Percentiles rank a stretch among this genome's conserved stretches.
Conservation (phyloP, 768 basidiomycete genomes). For the Tylopilus rubrobrunneus region DNA sequence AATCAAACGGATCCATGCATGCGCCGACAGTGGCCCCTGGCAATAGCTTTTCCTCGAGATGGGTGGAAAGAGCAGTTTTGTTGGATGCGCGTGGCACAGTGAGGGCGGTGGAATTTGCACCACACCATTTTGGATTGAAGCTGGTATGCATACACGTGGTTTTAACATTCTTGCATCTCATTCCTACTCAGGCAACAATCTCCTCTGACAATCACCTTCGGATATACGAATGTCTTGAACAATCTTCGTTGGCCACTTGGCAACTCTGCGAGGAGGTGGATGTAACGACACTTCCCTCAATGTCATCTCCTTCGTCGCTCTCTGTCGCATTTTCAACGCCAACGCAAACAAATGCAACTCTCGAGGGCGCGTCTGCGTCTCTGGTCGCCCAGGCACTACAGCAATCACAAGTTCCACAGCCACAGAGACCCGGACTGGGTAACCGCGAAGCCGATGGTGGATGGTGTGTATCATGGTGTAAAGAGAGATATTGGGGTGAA, state of each 20-base stretch:
- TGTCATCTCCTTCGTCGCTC: constrained; percentile 40
- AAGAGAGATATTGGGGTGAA: constrained; percentile 94
- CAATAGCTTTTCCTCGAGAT: constrained; percentile 42
- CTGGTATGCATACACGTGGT: constrained; percentile 48
- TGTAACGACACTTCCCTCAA: constrained; percentile 49
- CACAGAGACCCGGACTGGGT: constrained; percentile 46
- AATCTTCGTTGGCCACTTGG: constrained; percentile 67
- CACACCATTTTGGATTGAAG: constrained; percentile 84
- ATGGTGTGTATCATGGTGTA: constrained; percentile 95
- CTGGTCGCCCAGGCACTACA: constrained; percentile 64
- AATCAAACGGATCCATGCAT: constrained; percentile 22
- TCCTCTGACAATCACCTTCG: constrained; percentile 85
- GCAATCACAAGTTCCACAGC: constrained; percentile 39
- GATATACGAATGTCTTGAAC: constrained; percentile 88
- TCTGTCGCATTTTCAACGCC: constrained; percentile 67
- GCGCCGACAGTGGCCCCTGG: constrained; percentile 8
- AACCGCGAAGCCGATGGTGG: constrained; percentile 85
- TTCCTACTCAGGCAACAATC: constrained; percentile 65
- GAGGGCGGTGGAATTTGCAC: constrained; percentile 81
- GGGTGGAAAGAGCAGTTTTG: constrained; percentile 72
- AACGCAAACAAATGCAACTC: constrained; percentile 55
- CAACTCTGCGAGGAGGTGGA: constrained; percentile 76
- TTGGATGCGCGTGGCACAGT: constrained; percentile 86
- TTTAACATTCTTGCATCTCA: neutral
- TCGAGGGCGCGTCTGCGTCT: constrained; percentile 54